These are phyloP conservation scores for Solanum ahanhuiri DNA, from an alignment of 257 asterid species.

Conservation along the genomic window DNA sequence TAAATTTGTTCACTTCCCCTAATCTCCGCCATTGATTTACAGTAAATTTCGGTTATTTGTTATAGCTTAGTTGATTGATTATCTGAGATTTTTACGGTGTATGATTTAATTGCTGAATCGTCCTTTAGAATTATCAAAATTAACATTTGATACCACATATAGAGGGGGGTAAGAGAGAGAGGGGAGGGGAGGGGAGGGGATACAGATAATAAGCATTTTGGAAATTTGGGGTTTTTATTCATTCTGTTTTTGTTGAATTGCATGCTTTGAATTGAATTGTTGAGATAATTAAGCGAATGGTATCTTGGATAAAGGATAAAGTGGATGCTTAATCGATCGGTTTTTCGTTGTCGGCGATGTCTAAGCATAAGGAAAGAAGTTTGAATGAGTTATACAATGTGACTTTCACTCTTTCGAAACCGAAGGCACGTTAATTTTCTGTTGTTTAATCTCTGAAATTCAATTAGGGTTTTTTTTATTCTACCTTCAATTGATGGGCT, in stretches of 20 bases:
- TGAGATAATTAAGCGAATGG: slow-evolving; percentile 5
- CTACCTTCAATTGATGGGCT: not conserved
- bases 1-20: not conserved
- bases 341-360: slow-evolving; percentile 36
- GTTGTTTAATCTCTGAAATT: not conserved
- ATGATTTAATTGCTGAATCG: not conserved
- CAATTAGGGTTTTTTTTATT: slow-evolving; percentile 33
- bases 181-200: not conserved
- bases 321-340: slow-evolving; percentile 31
- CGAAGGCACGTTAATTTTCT: slow-evolving; percentile 37
- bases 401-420: slow-evolving; percentile 32
- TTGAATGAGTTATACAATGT: slow-evolving; percentile 44
- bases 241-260: not conserved
- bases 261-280: not conserved
- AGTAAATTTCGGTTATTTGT: not conserved
- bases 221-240: not conserved
- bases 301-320: not conserved
- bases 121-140: not conserved
- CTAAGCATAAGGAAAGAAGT: slow-evolving; percentile 36
- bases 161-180: not conserved
- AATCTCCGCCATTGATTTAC: slow-evolving; percentile 1
- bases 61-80: not conserved
- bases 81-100: not conserved
- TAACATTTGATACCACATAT: not conserved
- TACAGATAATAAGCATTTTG: not conserved